Percentiles rank a stretch among this genome's conserved stretches.
These are phyloP conservation scores for Cyberlindnera samutprakarnensis DNA, from an alignment of 805 yeast genomes.

Conservation along the genomic window DNA sequence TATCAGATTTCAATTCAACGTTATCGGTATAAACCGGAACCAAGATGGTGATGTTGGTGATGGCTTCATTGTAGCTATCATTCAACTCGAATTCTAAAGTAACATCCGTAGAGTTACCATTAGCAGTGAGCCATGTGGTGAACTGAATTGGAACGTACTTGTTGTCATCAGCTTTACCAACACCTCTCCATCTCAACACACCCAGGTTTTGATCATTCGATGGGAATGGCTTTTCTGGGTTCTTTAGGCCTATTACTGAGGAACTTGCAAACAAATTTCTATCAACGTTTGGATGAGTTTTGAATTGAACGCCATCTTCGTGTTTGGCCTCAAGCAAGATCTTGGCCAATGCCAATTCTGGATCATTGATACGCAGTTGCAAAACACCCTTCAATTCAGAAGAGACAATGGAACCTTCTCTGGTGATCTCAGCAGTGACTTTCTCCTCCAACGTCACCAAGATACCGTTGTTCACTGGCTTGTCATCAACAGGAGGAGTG, in stretches of 20 bases:
- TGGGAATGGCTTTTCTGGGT: slow-evolving; percentile 76
- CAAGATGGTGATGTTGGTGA: slow-evolving; percentile 46
- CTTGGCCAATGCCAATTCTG: slow-evolving; percentile 60
- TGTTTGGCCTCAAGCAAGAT: slow-evolving; percentile 48
- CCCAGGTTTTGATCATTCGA: slow-evolving; percentile 85
- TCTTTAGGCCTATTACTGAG: slow-evolving; percentile 65
- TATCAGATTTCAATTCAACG: slow-evolving; percentile 43
- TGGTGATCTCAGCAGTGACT: slow-evolving; percentile 64
- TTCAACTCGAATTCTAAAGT: slow-evolving; percentile 85
- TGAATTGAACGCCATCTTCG: slow-evolving; percentile 55
- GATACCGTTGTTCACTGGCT: slow-evolving; percentile 61
- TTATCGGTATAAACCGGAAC: slow-evolving; percentile 63
- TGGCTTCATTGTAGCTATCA: slow-evolving; percentile 34
- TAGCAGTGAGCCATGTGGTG: slow-evolving; percentile 77
- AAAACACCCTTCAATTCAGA: slow-evolving; percentile 88
- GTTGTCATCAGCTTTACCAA: slow-evolving; percentile 53
- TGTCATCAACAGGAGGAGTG: slow-evolving; percentile 17
- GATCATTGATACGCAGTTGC: slow-evolving; percentile 77
- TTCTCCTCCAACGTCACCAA: slow-evolving; percentile 72
- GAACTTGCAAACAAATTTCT: slow-evolving; percentile 53
- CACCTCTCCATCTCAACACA: slow-evolving; percentile 86
- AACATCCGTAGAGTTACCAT: slow-evolving; percentile 56
- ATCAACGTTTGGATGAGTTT: slow-evolving; percentile 96
- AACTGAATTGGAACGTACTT: slow-evolving; percentile 56
- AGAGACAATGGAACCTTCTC: slow-evolving; percentile 69